Conservation (phyloP, 2,329 filamentous ascomycete species). For the Epichloe gansuensis region DNA sequence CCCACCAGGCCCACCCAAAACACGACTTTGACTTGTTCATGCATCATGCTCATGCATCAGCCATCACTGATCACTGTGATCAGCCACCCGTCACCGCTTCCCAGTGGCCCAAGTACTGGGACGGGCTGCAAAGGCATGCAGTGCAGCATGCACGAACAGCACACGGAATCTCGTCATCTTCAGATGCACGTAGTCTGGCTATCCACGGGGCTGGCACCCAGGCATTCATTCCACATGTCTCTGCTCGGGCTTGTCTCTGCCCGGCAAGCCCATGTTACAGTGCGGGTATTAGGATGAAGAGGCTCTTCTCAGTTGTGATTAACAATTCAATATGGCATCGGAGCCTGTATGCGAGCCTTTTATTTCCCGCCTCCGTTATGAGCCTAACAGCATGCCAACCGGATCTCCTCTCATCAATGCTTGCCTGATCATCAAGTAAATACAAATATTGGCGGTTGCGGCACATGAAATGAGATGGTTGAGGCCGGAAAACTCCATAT, state of each 20-base stretch:
- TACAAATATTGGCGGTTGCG: too few species aligned
- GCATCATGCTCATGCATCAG: too few species aligned
- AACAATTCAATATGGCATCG: not conserved
- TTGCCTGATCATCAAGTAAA: not conserved
- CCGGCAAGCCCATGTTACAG: not conserved
- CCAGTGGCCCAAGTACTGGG: too few species aligned
- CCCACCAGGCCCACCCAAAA: too few species aligned
- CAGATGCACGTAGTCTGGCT: not conserved
- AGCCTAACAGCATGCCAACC: not conserved
- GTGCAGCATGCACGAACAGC: too few species aligned
- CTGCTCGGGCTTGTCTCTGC: not conserved
- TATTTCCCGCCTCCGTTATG: not conserved
- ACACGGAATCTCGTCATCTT: too few species aligned
- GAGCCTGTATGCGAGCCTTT: not conserved
- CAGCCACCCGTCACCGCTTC: too few species aligned
- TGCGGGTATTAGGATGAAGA: too few species aligned
- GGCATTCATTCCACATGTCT: not conserved
- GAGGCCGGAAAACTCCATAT: not conserved
- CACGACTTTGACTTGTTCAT: too few species aligned
- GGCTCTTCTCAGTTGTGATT: not conserved
- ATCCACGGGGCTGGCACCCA: not conserved
- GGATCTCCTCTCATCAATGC: not conserved
- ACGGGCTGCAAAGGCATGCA: too few species aligned
- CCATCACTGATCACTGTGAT: too few species aligned
- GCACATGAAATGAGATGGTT: too few species aligned